These are phyloP conservation scores for Rhodotorula sp. DNA, from an alignment of 1,284 basidiomycete species.

Conservation along the genomic window DNA sequence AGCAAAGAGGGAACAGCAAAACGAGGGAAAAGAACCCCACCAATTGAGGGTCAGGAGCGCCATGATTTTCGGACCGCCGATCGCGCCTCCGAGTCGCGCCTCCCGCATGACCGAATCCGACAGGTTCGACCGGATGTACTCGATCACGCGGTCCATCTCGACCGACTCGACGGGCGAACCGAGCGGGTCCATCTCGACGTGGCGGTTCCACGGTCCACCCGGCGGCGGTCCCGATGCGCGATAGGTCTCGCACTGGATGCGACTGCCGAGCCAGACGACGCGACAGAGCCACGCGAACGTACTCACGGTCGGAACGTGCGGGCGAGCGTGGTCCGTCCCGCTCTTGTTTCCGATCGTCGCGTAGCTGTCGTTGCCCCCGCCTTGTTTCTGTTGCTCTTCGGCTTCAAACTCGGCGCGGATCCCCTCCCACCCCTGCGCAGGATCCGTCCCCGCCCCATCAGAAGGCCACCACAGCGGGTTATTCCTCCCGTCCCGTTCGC, in stretches of 20 bases:
- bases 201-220: constrained; percentile 35
- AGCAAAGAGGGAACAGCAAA: not conserved
- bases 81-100: constrained; percentile 9
- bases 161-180: constrained; percentile 12
- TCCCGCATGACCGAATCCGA: constrained; percentile 8
- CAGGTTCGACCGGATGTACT: constrained; percentile 23
- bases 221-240: constrained; percentile 29
- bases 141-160: constrained; percentile 35
- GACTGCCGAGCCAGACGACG: constrained; percentile 31
- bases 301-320: constrained; percentile 5
- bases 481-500: constrained; percentile 14
- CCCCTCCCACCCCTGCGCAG: constrained; percentile 3
- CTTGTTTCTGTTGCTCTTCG: not conserved
- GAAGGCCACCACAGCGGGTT: constrained; percentile 40
- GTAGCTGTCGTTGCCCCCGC: not conserved
- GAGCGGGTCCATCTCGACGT: constrained; percentile 20
- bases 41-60: constrained; percentile 35
- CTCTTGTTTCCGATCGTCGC: not conserved
- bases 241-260: constrained; percentile 35
- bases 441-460: constrained; percentile 8
- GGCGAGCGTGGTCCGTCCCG: not conserved
- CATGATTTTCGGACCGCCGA: constrained; percentile 24
- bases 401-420: constrained; percentile 17
- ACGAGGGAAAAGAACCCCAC: constrained; percentile 4
- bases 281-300: constrained; percentile 38